phyloP scores from a whole-genome alignment of 768 basidiomycete species.

The Amanita exitialis region DNA sequence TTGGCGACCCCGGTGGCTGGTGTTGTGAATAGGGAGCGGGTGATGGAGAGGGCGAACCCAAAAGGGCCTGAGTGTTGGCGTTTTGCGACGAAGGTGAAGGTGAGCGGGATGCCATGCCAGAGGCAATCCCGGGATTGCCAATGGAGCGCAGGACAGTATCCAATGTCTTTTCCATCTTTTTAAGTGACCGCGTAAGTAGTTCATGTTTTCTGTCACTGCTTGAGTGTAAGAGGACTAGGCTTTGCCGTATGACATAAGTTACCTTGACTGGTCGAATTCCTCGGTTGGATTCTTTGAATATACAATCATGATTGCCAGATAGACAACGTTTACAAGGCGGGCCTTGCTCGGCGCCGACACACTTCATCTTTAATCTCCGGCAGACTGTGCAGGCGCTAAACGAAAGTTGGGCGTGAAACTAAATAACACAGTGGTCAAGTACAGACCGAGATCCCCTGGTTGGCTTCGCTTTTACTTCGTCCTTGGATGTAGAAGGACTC shows the following conservation, averaged over 20 bases:
- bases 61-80: constrained; percentile 47
- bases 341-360: constrained; percentile 82
- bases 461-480: constrained; percentile 68
- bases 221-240: constrained; percentile 14
- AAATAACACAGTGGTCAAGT: constrained; percentile 4
- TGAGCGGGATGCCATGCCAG: constrained; percentile 74
- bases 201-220: constrained; percentile 66
- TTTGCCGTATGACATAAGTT: constrained; percentile 14
- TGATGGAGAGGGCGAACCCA: constrained; percentile 40
- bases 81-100: constrained; percentile 58
- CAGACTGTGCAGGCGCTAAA: constrained; percentile 88
- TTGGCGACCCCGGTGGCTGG: constrained; percentile 55
- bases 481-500: constrained; percentile 49
- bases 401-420: constrained; percentile 8
- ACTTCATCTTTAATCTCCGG: constrained; percentile 89
- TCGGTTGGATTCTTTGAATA: constrained; percentile 95
- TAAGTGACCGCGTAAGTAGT: constrained; percentile 66
- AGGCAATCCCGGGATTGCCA: constrained; percentile 70
- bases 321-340: constrained; percentile 86
- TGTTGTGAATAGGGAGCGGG: constrained; percentile 15
- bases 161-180: constrained; percentile 89
- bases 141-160: constrained; percentile 87
- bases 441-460: constrained; percentile 77
- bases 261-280: constrained; percentile 88
- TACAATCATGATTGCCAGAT: constrained; percentile 76